Percentiles rank a stretch among this genome's conserved stretches.
Evolutionary conservation across 1,284 basidiomycete genomes (phyloP).

Genomic region (Leucoagaricus sp.): DNA sequence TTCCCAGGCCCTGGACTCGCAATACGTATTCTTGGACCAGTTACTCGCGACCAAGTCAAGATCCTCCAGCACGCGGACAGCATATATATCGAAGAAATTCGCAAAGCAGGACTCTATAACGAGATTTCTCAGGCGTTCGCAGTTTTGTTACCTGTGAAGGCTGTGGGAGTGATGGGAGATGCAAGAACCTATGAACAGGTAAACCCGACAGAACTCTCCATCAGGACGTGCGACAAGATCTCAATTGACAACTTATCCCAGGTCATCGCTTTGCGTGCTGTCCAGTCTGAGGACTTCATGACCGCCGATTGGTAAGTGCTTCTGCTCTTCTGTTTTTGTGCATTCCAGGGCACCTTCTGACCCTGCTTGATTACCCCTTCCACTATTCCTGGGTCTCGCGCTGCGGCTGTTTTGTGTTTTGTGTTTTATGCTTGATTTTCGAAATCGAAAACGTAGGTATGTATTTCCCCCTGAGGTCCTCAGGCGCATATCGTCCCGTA

Average conservation of each 20-base stretch:
- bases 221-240: neutral
- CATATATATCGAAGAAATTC: conserved; percentile 99
- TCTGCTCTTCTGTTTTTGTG: conserved; percentile 9
- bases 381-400: neutral
- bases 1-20: conserved; percentile 99
- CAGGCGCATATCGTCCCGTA: conserved; percentile 91
- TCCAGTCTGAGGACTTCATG: conserved; percentile 96
- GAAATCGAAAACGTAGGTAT: conserved; percentile 55
- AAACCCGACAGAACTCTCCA: conserved; percentile 21
- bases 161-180: conserved; percentile 98
- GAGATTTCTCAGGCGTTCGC: conserved; percentile 98
- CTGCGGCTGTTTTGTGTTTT: neutral
- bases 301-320: conserved; percentile 85
- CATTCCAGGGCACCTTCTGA: neutral
- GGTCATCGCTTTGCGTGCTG: conserved; percentile 90
- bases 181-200: conserved; percentile 97
- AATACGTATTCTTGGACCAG: conserved; percentile 97
- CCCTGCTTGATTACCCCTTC: conserved; percentile 2
- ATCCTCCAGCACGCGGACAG: conserved; percentile 94
- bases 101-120: conserved; percentile 89
- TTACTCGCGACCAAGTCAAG: conserved; percentile 90
- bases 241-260: conserved; percentile 27
- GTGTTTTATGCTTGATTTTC: conserved; percentile 3
- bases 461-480: conserved; percentile 94
- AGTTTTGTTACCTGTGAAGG: conserved; percentile 94